Evolutionary conservation across 495 filamentous ascomycete species (phyloP), one percentile per base, ranked within the genome.

Genomic region (Aspergillus campestris): DNA sequence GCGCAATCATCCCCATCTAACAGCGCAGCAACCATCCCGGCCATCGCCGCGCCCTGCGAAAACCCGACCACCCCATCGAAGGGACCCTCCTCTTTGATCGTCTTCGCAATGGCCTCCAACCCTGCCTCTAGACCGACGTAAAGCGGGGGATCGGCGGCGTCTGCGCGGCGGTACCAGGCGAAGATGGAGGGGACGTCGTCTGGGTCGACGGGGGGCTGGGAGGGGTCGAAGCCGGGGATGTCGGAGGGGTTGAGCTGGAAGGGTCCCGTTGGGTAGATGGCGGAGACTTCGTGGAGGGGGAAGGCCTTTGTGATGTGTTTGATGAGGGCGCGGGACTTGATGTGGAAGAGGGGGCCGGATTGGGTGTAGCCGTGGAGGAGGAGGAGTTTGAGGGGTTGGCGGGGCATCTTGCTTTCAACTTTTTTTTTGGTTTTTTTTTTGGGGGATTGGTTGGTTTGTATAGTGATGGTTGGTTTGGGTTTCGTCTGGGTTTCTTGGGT

Each of bases 281-380:
- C 70, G 11, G 70, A 62, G 50, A 78, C 73, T 46, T 65, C 63
- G 49, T 74, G 57, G 32, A 73, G 60, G 4, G 78, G 72, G 53
- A 96, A 81, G 29, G 78, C 62, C 62, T 94, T 94, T 40, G 72
- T 69, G 40, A 96, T 77, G 57, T 78, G 59, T 64, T 95, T 96
- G 56, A 86, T 74, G 11, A 96, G 74, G 15, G 88, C 89, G 62
- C 83, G 82, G 51, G 85, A 91, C 72, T 96, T 97, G 64, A 84
- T 77, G 67, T 80, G 82, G 80, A 96, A 97, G 58, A 87, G 68
- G 1, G 80, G 60, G 30, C 90, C 89, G 29, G 88, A 90, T 74
- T 97, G 92, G 1, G 91, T 95, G 79, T 84, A 97, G 65, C 91
- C 73, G 43, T 75, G 71, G 33, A 77, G 69, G 73, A 80, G 62